Conservation (phyloP, 2,329 filamentous ascomycete genomes). For the Beauveria pseudobassiana region DNA sequence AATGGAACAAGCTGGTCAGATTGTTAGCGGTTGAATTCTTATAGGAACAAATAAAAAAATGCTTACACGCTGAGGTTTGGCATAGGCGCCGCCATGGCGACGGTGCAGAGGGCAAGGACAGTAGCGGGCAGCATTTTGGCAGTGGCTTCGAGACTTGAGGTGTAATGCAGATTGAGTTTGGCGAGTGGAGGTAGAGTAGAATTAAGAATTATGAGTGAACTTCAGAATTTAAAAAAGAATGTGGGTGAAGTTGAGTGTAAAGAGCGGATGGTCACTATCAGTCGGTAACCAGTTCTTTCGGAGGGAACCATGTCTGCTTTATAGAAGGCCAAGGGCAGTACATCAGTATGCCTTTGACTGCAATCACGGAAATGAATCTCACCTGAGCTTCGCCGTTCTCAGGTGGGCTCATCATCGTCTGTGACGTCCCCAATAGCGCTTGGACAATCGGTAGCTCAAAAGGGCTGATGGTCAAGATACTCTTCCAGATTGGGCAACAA, state of each 20-base stretch:
- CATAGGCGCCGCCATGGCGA: background rate
- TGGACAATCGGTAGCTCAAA: background rate
- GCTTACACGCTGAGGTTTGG: background rate
- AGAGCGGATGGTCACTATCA: background rate
- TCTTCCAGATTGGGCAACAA: background rate
- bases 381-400: background rate
- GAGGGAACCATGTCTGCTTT: background rate
- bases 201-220: background rate
- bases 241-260: background rate
- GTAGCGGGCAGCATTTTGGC: background rate
- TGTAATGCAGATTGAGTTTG: no score
- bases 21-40: background rate
- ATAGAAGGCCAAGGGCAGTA: background rate
- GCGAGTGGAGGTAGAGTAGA: no score
- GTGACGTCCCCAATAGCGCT: background rate
- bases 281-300: background rate
- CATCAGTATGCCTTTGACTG: no score
- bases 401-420: background rate
- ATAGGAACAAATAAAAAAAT: no score
- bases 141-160: no score
- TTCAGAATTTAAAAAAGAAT: background rate
- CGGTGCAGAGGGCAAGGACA: background rate
- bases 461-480: background rate
- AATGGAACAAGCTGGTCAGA: background rate
- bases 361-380: background rate